Evolutionary conservation across 345 rosid species (phyloP).

Genomic region (Lumnitzera littorea): DNA sequence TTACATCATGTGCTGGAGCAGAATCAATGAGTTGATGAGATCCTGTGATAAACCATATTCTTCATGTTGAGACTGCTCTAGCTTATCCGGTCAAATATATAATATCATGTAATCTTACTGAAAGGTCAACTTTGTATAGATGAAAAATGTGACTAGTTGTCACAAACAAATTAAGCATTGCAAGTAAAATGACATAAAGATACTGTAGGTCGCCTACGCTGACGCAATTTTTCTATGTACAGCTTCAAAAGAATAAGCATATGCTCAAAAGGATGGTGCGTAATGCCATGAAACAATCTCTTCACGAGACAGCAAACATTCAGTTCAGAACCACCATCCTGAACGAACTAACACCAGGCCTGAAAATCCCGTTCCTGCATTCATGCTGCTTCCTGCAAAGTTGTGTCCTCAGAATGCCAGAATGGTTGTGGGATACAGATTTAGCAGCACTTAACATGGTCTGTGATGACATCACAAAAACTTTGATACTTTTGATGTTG

Average conservation of each 20-base stretch:
- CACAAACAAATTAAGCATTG: too few relatives aligned
- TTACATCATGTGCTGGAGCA: too few relatives aligned
- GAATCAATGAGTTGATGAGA: too few relatives aligned
- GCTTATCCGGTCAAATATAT: too few relatives aligned
- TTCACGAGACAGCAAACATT: background rate
- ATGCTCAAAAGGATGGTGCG: background rate
- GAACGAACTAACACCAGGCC: constrained; percentile 14
- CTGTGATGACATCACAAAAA: constrained; percentile 12
- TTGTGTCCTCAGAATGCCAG: constrained; percentile 18
- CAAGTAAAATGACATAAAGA: too few relatives aligned
- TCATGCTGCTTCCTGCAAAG: constrained; percentile 39
- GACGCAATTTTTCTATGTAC: constrained; percentile 1
- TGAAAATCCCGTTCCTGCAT: constrained; percentile 14
- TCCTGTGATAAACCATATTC: too few relatives aligned
- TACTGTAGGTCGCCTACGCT: background rate
- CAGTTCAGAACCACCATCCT: constrained; percentile 17
- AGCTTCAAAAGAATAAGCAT: background rate
- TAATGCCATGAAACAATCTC: background rate
- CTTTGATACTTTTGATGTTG: constrained; percentile 14
- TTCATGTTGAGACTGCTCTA: too few relatives aligned
- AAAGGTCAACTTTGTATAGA: too few relatives aligned
- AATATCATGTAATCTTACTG: too few relatives aligned
- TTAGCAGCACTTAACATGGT: constrained; percentile 14
- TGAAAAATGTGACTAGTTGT: too few relatives aligned
- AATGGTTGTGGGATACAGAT: constrained; percentile 10